Evolutionary conservation across 306 rosid species (phyloP).

Genomic region (Abrus precatorius): DNA sequence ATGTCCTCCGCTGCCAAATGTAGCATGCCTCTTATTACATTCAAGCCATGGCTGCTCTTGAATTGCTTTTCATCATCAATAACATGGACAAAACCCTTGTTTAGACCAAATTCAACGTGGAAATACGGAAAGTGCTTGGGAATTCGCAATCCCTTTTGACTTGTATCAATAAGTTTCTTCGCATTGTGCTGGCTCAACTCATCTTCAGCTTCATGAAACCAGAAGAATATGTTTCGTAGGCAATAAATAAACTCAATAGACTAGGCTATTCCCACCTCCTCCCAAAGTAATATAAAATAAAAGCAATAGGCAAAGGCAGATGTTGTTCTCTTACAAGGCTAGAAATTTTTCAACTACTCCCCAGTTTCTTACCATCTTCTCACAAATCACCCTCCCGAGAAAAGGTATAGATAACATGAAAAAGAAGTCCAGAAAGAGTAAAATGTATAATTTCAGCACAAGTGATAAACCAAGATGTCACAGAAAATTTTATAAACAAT

Average conservation of each 20-base stretch:
- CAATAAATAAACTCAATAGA: background rate
- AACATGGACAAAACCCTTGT: constrained; percentile 85
- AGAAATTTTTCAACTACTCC: constrained; percentile 5
- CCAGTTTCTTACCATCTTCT: constrained; percentile 1
- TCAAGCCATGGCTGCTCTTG: constrained; percentile 73
- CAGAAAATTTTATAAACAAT: background rate
- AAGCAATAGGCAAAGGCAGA: constrained; percentile 25
- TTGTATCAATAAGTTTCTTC: constrained; percentile 84
- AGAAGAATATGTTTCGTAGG: constrained; percentile 35
- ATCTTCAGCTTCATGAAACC: constrained; percentile 75
- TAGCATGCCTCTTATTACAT: constrained; percentile 87
- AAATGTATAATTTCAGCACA: background rate
- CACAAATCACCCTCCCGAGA: background rate
- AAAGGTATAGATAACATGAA: background rate
- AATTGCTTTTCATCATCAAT: constrained; percentile 85
- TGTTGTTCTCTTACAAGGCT: background rate
- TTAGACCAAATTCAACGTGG: constrained; percentile 85
- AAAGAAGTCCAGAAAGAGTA: background rate
- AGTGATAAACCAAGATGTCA: background rate
- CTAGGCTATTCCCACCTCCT: constrained; percentile 3
- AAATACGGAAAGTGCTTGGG: constrained; percentile 85
- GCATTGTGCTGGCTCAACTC: constrained; percentile 97
- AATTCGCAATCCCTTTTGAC: constrained; percentile 80
- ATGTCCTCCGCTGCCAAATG: constrained; percentile 81
- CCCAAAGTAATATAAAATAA: constrained; percentile 12